Conservation (phyloP, 2,329 filamentous ascomycete species). For the Claviceps cyperi region DNA sequence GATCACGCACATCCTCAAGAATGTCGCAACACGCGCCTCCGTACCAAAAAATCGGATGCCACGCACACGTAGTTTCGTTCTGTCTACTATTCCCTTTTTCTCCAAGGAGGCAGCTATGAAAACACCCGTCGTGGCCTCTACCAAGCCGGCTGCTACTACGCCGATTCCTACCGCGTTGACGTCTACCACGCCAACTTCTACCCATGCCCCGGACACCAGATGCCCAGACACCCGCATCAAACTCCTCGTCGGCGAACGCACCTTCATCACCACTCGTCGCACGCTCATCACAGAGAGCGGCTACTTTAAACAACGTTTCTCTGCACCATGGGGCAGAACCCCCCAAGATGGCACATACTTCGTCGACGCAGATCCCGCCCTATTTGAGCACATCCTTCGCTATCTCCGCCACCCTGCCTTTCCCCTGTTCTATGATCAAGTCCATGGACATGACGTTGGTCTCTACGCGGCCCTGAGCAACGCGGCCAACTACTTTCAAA, state of each 20-base stretch:
- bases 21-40: too few species aligned
- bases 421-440: slow-evolving; percentile 19
- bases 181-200: too few species aligned
- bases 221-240: not conserved
- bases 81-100: too few species aligned
- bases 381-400: slow-evolving; percentile 22
- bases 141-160: too few species aligned
- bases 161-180: too few species aligned
- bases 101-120: too few species aligned
- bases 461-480: not conserved
- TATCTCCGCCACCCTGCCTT: slow-evolving; percentile 19
- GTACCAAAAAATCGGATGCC: too few species aligned
- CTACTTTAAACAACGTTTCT: not conserved
- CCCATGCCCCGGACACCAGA: too few species aligned
- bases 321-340: not conserved
- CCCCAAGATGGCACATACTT: slow-evolving; percentile 17
- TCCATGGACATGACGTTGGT: not conserved
- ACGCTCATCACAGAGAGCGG: not conserved
- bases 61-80: too few species aligned
- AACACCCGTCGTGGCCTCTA: too few species aligned
- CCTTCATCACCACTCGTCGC: not conserved
- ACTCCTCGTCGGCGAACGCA: not conserved
- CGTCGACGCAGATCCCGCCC: slow-evolving; percentile 21
- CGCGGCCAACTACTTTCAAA: not conserved
- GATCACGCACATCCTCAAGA: too few species aligned